Evolutionary conservation across 2,329 filamentous ascomycete species (phyloP), one percentile per base, ranked within the genome.

Genomic region (Sporothrix globosa): DNA sequence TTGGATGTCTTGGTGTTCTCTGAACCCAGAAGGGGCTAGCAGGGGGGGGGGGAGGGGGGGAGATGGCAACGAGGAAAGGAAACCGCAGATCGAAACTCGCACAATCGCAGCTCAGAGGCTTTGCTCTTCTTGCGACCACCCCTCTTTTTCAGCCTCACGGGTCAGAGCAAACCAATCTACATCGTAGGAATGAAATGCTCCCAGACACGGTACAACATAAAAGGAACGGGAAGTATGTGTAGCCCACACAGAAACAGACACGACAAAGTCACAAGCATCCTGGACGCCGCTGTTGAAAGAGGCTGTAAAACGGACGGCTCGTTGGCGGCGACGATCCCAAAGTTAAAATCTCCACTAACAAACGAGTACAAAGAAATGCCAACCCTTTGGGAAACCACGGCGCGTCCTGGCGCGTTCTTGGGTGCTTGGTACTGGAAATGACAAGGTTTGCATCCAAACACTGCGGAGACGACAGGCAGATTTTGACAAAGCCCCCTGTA

Each of bases 81-180:
- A 34, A 39, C 56, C 39, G 58, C 58, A 63, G 39, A 63, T 63
- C 58, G 10, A 3, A 17, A 3, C 21, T 52, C 7, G 21, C 17
- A 56, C 21, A 56, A 27, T 30, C 27, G 27, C 27, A 27, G 34
- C 34, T 9, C 17, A 27, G 6, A 27, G 21, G 27, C 14, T 9
- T 60, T 27, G 56, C 17, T 58, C 34, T 34, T 34, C 34, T 6
- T 34, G 34, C 6, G 1, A 34, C 6, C 3, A 24, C 48, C 48
- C 48, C 48, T 53, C 50, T 54, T 67, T 67, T 54, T 67, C 65
- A 67, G 34, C 34, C 34, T 34, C 34, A 34, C 34, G 7, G 6
- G 5, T 6, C 7, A 9, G 34, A 34, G 7, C 34, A 34, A 9
- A 34, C 34, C 34, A 34, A 34, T 34, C 6, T 34, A 34, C 34